These are phyloP conservation scores for Apophysomyces ossiformis DNA, from an alignment of 371 early-diverging fungal genomes.

Conservation along the genomic window DNA sequence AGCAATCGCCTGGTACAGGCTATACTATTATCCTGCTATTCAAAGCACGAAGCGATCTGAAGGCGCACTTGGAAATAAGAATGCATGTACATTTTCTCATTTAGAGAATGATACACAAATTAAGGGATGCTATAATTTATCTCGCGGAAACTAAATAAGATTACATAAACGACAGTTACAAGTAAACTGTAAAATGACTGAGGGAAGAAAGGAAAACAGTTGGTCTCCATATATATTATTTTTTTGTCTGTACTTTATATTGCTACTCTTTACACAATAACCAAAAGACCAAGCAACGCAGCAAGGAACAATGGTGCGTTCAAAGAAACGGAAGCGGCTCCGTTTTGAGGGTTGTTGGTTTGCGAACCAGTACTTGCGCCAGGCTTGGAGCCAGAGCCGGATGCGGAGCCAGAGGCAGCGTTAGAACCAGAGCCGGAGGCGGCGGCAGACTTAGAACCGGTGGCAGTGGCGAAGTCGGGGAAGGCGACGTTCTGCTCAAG, in stretches of 20 bases:
- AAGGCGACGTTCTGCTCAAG: conserved; percentile 46
- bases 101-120: no score
- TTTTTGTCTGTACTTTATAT: background rate
- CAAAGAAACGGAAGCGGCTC: background rate
- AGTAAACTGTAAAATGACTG: background rate
- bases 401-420: conserved; percentile 1
- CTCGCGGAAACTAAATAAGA: background rate
- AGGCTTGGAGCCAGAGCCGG: background rate
- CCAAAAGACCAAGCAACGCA: conserved; percentile 9
- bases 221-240: conserved; percentile 6
- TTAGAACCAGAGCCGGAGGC: conserved; percentile 23
- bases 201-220: background rate
- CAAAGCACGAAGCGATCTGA: no score
- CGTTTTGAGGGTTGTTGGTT: background rate
- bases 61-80: no score
- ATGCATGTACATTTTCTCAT: no score
- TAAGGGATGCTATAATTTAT: no score
- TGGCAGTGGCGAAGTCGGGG: conserved; percentile 38
- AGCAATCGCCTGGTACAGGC: no score
- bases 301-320: conserved; percentile 7
- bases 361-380: background rate
- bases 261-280: conserved; percentile 7
- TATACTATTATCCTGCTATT: no score
- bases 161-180: background rate
- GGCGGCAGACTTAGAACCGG: conserved; percentile 39